Evolutionary conservation across 129 eudicot genomes (phyloP), one percentile per base, ranked within the genome.

Genomic region (Smallanthus sonchifolius): DNA sequence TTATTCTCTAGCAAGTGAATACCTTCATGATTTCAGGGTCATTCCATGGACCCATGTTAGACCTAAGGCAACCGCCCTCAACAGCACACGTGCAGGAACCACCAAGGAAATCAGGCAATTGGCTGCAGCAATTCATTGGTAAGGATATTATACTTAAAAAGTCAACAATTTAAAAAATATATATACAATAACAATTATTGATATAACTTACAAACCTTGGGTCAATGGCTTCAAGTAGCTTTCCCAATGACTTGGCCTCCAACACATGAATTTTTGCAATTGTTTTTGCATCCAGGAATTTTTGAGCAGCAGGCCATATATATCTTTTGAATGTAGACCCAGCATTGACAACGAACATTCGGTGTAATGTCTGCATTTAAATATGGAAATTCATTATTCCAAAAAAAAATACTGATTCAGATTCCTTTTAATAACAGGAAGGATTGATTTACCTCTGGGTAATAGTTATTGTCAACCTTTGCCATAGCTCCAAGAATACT

Each of bases 271-370:
- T 87, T 82, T 92, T 92, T 4, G 85, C 51, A 51, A 89, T 85
- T 37, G 97, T 92, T 82, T 89, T 89, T 30, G 96, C 71, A 78
- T 92, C 97, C 34, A 92, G 78, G 60, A 92, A 89, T 32, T 82
- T 89, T 80, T 89, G 91, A 48, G 96, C 97, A 45, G 96, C 94
- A 36, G 97, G 97, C 97, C 97, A 92, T 73, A 92, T 86, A 84
- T 87, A 84, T 83, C 83, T 92, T 80, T 81, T 89, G 65, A 92
- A 92, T 49, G 89, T 88, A 59, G 90, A 61, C 48, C 96, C 89
- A 68, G 97, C 97, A 82, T 92, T 92, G 51, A 89, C 96, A 79
- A 92, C 77, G 73, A 79, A 89, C 97, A 92, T 87, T 43, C 85
- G 88, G 37, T 92, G 87, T 66, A 92, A 88, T 15, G 97, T 92